Evolutionary conservation across 768 basidiomycete genomes (phyloP), one percentile per base, ranked within the genome.

Genomic region (Lactarius pseudohatsudake): DNA sequence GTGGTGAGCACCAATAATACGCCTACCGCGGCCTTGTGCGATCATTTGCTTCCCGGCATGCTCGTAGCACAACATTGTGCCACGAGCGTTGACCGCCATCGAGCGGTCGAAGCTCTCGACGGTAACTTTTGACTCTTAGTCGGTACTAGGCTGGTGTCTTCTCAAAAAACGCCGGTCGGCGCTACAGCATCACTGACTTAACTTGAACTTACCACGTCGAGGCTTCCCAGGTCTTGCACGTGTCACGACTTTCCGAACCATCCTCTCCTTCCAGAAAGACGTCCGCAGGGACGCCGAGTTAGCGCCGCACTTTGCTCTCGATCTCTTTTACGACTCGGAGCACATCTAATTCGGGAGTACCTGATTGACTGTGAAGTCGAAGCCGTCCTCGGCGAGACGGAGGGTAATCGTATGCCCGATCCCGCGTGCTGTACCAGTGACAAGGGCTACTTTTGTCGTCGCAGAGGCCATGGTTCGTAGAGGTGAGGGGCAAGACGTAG

Each of bases 11-110:
- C 67, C 69, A 22, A 70, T 61, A 54, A 70, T 69, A 22, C 64
- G 67, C 41, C 69, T 64, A 10, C 69, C 69, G 40, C 57, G 53
- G 3, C 64, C 50, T 62, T 72, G 68, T 22, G 59, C 56, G 11
- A 72, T 57, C 72, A 73, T 71, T 61, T 72, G 72, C 54, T 65
- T 66, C 18, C 64, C 70, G 0, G 72, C 72, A 28, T 66, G 47
- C 65, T 73, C 68, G 66, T 73, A 73, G 61, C 72, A 73, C 22
- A 68, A 66, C 68, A 73, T 71, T 16, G 66, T 59, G 10, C 69
- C 34, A 2, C 64, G 66, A 54, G 59, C 59, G 47, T 66, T 70
- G 22, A 65, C 57, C 5, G 61, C 58, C 54, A 55, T 61, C 55
- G 60, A 30, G 16, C 56, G 57, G 43, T 69, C 58, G 53, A 64